These are phyloP conservation scores for Lipomyces orientalis DNA, from an alignment of 805 yeast species.

Conservation along the genomic window DNA sequence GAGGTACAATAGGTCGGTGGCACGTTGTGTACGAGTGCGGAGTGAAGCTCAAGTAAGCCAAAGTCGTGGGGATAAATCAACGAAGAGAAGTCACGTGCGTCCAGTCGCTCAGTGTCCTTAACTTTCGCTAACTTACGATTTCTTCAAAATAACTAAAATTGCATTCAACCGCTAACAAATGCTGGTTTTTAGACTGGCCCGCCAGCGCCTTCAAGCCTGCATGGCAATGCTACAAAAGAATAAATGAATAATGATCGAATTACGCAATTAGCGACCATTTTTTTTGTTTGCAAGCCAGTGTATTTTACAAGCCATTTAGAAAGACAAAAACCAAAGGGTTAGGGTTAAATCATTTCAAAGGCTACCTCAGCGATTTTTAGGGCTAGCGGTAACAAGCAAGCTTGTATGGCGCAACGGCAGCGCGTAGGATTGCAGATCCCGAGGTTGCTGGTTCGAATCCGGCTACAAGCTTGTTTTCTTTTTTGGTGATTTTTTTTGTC, in stretches of 20 bases:
- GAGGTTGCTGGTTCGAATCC: conserved; percentile 40
- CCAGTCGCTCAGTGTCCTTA: no score
- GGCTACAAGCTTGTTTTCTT: conserved; percentile 34
- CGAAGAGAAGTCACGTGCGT: no score
- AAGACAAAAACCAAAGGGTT: no score
- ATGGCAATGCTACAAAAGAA: not conserved
- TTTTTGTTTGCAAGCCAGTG: no score
- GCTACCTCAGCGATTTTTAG: not conserved
- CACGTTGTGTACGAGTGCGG: not conserved
- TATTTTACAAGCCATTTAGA: no score
- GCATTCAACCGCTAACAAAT: no score
- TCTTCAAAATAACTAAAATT: no score
- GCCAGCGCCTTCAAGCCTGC: no score
- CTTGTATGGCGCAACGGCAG: conserved; percentile 40
- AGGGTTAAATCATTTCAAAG: not conserved
- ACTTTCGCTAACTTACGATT: no score
- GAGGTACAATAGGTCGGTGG: not conserved
- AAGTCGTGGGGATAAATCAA: no score
- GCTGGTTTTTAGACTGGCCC: no score
- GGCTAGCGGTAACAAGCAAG: conserved; percentile 1
- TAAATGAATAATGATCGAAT: not conserved
- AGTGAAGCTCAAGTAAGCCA: not conserved
- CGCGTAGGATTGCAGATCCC: conserved; percentile 41
- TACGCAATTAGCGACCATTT: not conserved
- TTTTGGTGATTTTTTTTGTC: conserved; percentile 20